Evolutionary conservation across 2,329 filamentous ascomycete species (phyloP).

Genomic region (Hymenotorrendiella dingleyae): DNA sequence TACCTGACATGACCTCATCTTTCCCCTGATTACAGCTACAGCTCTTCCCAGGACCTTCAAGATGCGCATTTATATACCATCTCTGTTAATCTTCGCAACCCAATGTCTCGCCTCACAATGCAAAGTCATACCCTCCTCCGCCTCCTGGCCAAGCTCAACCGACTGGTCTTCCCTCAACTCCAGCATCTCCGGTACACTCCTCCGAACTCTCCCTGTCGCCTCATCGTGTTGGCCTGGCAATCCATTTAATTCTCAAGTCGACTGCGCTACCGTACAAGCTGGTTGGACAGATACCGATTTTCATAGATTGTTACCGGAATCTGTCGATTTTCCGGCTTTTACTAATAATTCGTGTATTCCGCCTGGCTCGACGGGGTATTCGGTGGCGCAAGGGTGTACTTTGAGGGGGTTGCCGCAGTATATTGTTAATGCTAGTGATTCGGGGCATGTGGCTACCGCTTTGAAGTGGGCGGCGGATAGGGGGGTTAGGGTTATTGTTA

Average conservation of each 20-base stretch:
- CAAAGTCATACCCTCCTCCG: constrained; percentile 4
- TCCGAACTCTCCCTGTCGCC: constrained; percentile 24
- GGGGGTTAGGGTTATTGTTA: constrained; percentile 9
- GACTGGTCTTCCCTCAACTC: constrained; percentile 24
- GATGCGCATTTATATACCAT: too few relatives aligned
- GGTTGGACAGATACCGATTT: constrained; percentile 30
- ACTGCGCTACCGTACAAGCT: constrained; percentile 23
- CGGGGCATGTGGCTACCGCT: constrained; percentile 26
- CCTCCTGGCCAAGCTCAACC: constrained; percentile 15
- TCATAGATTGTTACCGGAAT: constrained; percentile 30
- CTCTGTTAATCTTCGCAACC: too few relatives aligned
- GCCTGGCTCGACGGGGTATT: constrained; percentile 20
- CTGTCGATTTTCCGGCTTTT: constrained; percentile 29
- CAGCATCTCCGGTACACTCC: constrained; percentile 20
- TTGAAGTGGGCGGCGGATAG: constrained; percentile 21
- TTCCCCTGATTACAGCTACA: too few relatives aligned
- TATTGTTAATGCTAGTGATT: constrained; percentile 30
- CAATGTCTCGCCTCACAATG: too few relatives aligned
- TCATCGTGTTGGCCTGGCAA: constrained; percentile 31
- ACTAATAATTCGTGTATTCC: constrained; percentile 33
- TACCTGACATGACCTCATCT: too few relatives aligned
- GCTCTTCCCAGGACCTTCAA: too few relatives aligned
- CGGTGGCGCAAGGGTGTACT: constrained; percentile 21
- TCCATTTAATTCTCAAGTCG: constrained; percentile 22
- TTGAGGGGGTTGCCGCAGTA: constrained; percentile 30